Percentiles rank a stretch among this genome's conserved stretches.
phyloP scores from a whole-genome alignment of 2,329 filamentous ascomycete genomes.

The Dichotomopilus funicola region DNA sequence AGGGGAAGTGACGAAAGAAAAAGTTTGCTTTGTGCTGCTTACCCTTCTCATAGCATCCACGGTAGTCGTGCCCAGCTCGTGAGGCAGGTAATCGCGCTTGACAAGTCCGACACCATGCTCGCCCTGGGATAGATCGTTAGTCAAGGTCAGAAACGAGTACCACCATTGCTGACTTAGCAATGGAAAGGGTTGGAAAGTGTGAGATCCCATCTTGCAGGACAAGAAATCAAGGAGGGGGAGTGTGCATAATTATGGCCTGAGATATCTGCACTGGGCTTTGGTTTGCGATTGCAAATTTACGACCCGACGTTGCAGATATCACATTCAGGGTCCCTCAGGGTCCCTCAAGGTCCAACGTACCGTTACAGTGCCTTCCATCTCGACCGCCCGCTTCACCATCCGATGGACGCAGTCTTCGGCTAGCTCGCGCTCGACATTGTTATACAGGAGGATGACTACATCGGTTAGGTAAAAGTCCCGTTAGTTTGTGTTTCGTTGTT shows the following conservation, averaged over 20 bases:
- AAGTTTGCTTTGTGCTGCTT: conserved; percentile 20
- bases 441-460: conserved; percentile 51
- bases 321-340: no score
- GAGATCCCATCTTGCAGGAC: no score
- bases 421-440: conserved; percentile 57
- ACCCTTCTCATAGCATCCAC: conserved; percentile 81
- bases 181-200: not conserved
- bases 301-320: no score
- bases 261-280: no score
- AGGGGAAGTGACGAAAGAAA: not conserved
- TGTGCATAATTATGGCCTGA: no score
- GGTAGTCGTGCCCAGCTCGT: conserved; percentile 67
- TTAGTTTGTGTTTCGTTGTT: not conserved
- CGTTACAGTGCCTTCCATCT: conserved; percentile 79
- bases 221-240: no score
- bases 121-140: conserved; percentile 38
- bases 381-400: conserved; percentile 81
- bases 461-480: not conserved
- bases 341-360: conserved; percentile 30
- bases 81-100: conserved; percentile 75
- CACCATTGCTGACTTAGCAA: not conserved
- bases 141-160: not conserved
- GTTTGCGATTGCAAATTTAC: no score
- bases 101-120: conserved; percentile 80
- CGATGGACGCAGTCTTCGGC: conserved; percentile 68